Percentiles rank a stretch among this genome's conserved stretches.
phyloP scores from a whole-genome alignment of 2,329 filamentous ascomycete species.

The Ustulina deusta region DNA sequence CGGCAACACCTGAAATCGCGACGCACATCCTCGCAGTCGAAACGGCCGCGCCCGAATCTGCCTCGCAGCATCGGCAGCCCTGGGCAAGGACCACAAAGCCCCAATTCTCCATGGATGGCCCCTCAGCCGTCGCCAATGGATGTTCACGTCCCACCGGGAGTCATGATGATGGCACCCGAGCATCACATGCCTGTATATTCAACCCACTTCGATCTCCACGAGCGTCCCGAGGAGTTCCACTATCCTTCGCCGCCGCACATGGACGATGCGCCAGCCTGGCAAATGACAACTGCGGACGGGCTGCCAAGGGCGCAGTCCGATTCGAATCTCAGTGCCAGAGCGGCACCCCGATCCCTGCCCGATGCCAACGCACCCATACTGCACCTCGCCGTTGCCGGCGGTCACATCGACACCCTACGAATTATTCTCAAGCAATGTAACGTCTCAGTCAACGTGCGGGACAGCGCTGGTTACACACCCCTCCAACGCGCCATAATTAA shows the following conservation, averaged over 20 bases:
- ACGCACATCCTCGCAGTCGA: constrained; percentile 39
- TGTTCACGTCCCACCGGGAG: constrained; percentile 32
- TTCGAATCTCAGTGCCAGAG: constrained; percentile 32
- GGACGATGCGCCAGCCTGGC: constrained; percentile 39
- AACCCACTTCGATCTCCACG: constrained; percentile 40
- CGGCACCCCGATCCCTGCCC: constrained; percentile 40
- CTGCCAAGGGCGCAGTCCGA: constrained; percentile 32
- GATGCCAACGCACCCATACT: constrained; percentile 44
- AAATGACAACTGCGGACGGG: constrained; percentile 30
- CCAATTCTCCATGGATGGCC: constrained; percentile 41
- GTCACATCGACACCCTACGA: constrained; percentile 44
- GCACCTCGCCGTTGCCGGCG: constrained; percentile 44
- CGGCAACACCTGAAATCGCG: constrained; percentile 37
- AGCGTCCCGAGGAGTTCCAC: constrained; percentile 41
- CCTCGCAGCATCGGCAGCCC: constrained; percentile 41
- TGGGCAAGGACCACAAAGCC: constrained; percentile 36
- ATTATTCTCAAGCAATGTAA: constrained; percentile 45
- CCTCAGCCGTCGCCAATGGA: constrained; percentile 37
- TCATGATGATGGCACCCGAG: constrained; percentile 41
- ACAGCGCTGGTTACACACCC: constrained; percentile 44
- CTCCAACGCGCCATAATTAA: constrained; percentile 45
- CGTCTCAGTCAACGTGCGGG: constrained; percentile 43
- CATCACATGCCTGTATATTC: constrained; percentile 39
- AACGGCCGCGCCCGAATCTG: constrained; percentile 33
- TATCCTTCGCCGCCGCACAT: constrained; percentile 43